Evolutionary conservation across 306 rosid species (phyloP).

Genomic region (Aeschynomene evenia): DNA sequence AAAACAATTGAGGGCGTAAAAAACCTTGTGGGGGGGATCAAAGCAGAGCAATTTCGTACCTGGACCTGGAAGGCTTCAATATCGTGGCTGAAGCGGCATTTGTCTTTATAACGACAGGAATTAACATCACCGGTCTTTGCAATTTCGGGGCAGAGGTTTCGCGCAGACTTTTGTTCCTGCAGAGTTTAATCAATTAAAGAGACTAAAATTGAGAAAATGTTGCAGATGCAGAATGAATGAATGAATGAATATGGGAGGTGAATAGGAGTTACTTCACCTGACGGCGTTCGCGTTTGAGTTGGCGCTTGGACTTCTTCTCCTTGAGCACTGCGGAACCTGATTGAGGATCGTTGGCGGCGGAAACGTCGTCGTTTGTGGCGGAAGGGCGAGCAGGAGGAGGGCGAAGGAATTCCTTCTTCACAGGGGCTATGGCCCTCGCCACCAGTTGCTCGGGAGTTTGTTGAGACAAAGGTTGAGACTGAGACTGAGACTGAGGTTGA

Average conservation of each 20-base stretch:
- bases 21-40: neutral
- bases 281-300: constrained; percentile 90
- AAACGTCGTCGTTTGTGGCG: constrained; percentile 31
- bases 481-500: neutral
- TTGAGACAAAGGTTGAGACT: neutral
- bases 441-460: constrained; percentile 69
- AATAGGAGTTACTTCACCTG: constrained; percentile 39
- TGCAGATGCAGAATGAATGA: neutral
- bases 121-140: constrained; percentile 72
- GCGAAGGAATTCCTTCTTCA: constrained; percentile 59
- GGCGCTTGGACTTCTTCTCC: constrained; percentile 95
- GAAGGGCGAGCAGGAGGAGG: constrained; percentile 58
- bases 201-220: too few relatives aligned
- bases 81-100: constrained; percentile 90
- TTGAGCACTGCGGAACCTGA: constrained; percentile 34
- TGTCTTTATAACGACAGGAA: constrained; percentile 68
- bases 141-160: constrained; percentile 63
- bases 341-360: constrained; percentile 30
- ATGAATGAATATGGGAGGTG: neutral
- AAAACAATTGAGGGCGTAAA: neutral
- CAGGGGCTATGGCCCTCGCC: constrained; percentile 76
- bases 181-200: too few relatives aligned
- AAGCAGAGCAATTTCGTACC: constrained; percentile 42
- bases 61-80: constrained; percentile 69
- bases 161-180: constrained; percentile 68